phyloP scores from a whole-genome alignment of 1,284 basidiomycete genomes.

The Rhodofomes roseus region DNA sequence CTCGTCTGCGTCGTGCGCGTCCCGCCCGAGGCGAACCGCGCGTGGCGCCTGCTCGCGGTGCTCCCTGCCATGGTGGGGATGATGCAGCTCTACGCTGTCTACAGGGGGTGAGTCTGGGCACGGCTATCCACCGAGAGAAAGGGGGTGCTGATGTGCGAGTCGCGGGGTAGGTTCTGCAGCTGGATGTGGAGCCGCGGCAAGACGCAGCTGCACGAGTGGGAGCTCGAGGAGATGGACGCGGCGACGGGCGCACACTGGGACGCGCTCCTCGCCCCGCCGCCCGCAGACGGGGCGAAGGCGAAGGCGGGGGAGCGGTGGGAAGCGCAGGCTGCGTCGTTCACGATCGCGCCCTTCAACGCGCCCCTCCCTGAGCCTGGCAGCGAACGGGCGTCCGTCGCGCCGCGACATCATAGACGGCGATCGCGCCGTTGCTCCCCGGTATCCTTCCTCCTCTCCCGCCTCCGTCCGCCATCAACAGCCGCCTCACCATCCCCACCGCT shows the following conservation, averaged over 20 bases:
- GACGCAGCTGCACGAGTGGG: conserved; percentile 30
- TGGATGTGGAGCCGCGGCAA: conserved; percentile 32
- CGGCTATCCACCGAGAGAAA: too few relatives aligned
- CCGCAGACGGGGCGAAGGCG: neutral
- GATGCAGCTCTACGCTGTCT: conserved; percentile 34
- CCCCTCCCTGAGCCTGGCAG: too few relatives aligned
- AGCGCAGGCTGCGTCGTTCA: neutral
- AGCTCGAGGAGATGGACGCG: conserved; percentile 26
- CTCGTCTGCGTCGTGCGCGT: conserved; percentile 41
- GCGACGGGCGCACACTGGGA: conserved; percentile 16
- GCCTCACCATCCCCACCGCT: too few relatives aligned
- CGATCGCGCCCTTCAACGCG: neutral
- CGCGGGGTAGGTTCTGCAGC: conserved; percentile 31
- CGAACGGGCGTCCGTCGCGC: too few relatives aligned
- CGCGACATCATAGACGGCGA: too few relatives aligned
- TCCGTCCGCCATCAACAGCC: too few relatives aligned
- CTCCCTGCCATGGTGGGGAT: conserved; percentile 29
- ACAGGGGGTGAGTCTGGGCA: conserved; percentile 33
- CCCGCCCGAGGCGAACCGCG: conserved; percentile 84
- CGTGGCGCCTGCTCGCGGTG: conserved; percentile 42
- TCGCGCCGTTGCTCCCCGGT: too few relatives aligned
- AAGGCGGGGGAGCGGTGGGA: neutral
- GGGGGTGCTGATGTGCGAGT: neutral
- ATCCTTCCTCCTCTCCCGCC: too few relatives aligned
- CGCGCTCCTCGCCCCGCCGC: neutral